Evolutionary conservation across 495 filamentous ascomycete species (phyloP).

Genomic region (Pyrenula massariospora): DNA sequence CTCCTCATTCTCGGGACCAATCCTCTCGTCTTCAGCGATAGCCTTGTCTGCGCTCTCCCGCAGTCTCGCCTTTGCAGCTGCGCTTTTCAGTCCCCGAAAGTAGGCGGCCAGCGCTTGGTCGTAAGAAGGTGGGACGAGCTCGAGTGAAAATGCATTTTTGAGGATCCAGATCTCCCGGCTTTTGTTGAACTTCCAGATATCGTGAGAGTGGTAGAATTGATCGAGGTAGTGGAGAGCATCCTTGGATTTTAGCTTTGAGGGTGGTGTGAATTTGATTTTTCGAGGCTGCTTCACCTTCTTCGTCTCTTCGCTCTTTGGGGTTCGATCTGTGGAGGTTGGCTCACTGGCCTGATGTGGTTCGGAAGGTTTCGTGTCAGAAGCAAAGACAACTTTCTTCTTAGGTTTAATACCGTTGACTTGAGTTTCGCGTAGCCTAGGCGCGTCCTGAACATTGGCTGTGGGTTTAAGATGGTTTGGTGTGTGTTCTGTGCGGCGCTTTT

Average conservation of each 20-base stretch:
- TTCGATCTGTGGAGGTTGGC: not conserved
- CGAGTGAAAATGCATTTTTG: slow-evolving; percentile 41
- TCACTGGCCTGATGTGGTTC: not conserved
- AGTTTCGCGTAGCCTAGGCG: too few species aligned
- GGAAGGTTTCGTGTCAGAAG: not conserved
- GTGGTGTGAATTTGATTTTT: slow-evolving; percentile 1
- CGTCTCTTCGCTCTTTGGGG: not conserved
- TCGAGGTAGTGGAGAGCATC: slow-evolving; percentile 47
- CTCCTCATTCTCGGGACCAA: too few species aligned
- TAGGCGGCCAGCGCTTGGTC: not conserved
- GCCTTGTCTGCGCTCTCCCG: not conserved
- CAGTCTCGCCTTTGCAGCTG: not conserved
- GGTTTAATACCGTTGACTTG: not conserved
- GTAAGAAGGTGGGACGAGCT: not conserved
- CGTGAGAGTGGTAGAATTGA: slow-evolving; percentile 38
- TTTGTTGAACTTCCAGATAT: slow-evolving; percentile 65
- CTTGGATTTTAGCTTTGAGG: slow-evolving; percentile 11
- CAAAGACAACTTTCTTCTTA: not conserved
- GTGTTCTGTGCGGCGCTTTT: not conserved
- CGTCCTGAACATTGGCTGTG: too few species aligned
- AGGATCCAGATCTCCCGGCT: slow-evolving; percentile 52
- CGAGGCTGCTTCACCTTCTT: not conserved
- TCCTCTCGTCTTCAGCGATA: not conserved
- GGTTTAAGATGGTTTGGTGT: too few species aligned
- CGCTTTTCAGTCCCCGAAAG: not conserved